Conservation (phyloP, 495 filamentous ascomycete genomes). For the Mytilinidion resinicola region DNA sequence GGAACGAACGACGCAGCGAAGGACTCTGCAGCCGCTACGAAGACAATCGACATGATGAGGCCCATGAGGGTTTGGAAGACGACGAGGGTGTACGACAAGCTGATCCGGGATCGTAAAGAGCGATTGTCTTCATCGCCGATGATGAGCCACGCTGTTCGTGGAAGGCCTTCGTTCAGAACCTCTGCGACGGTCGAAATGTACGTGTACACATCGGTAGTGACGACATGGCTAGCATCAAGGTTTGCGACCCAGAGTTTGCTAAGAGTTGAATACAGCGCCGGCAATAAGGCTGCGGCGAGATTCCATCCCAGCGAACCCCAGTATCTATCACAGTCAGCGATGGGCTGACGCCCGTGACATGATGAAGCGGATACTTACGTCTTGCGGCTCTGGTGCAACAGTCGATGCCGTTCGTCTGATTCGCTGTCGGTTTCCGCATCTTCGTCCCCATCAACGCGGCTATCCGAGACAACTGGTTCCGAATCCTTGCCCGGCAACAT, state of each 20-base stretch:
- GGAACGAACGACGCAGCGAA: constrained; percentile 63
- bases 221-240: constrained; percentile 60
- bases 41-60: constrained; percentile 55
- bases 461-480: not conserved
- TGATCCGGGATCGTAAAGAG: constrained; percentile 45
- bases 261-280: constrained; percentile 63
- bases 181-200: constrained; percentile 59
- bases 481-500: constrained; percentile 11
- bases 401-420: not conserved
- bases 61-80: constrained; percentile 53
- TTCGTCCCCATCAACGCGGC: not conserved
- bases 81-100: constrained; percentile 60
- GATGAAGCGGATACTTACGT: not conserved
- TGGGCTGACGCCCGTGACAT: too few species aligned
- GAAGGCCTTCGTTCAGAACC: constrained; percentile 69
- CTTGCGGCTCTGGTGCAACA: not conserved
- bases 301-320: constrained; percentile 58
- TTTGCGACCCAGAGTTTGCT: constrained; percentile 69
- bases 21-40: constrained; percentile 47
- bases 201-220: constrained; percentile 60
- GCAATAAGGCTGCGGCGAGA: constrained; percentile 55
- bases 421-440: not conserved
- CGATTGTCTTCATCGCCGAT: constrained; percentile 62
- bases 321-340: constrained; percentile 36
- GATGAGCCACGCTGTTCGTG: constrained; percentile 60